These are phyloP conservation scores for Ustilago xerochloae DNA, from an alignment of 1,284 basidiomycete species.

Conservation along the genomic window DNA sequence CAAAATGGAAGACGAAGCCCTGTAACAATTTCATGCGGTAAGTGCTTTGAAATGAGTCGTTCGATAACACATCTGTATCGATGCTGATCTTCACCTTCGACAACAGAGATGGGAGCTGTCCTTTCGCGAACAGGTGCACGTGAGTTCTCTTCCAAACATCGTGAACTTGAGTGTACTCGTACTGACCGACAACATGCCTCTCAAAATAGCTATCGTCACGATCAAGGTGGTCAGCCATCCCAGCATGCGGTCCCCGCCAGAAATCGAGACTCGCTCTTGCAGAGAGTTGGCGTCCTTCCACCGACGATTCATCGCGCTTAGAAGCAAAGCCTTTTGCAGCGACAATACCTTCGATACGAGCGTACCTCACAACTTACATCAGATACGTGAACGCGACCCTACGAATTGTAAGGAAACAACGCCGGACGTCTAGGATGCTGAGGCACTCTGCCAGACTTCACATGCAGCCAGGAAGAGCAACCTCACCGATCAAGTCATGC, in stretches of 20 bases:
- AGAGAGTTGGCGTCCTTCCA: conserved; percentile 30
- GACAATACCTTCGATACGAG: no score
- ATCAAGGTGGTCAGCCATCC: conserved; percentile 1
- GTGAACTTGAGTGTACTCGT: not conserved
- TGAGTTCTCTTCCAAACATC: conserved; percentile 8
- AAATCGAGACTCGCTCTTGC: conserved; percentile 22
- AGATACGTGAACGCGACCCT: no score
- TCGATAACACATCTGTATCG: not conserved
- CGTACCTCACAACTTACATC: no score
- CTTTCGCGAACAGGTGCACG: conserved; percentile 79
- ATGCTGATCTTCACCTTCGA: not conserved
- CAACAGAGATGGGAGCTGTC: conserved; percentile 84
- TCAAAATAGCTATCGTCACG: conserved; percentile 35
- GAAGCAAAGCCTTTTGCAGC: no score
- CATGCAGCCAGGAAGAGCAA: no score
- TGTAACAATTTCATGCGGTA: conserved; percentile 80
- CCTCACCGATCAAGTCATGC: not conserved
- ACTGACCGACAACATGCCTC: not conserved
- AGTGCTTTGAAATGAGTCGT: not conserved
- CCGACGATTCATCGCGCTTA: not conserved
- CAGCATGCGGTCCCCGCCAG: not conserved
- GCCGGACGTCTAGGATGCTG: no score
- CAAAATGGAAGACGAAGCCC: conserved; percentile 93
- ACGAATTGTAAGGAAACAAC: no score
- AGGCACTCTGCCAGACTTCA: no score